These are phyloP conservation scores for Rhizopus sp. DNA, from an alignment of 371 early-diverging fungal genomes.

Conservation along the genomic window DNA sequence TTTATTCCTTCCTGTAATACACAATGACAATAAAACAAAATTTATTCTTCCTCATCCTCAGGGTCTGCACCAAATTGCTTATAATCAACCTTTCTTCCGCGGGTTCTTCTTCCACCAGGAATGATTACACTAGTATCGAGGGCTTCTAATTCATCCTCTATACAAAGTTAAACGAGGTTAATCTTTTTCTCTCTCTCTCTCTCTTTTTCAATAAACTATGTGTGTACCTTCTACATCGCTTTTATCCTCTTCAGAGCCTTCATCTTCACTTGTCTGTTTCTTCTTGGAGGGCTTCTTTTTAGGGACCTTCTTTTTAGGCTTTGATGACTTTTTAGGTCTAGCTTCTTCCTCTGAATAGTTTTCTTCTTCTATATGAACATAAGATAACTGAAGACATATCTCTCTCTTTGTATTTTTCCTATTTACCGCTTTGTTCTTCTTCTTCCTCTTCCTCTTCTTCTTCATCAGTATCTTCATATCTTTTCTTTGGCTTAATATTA, in stretches of 20 bases:
- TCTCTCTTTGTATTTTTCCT: not conserved
- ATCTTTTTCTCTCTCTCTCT: not conserved
- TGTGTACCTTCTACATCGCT: constrained; percentile 14
- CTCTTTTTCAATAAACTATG: not conserved
- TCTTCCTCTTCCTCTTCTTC: constrained; percentile 19
- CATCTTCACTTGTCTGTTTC: constrained; percentile 15
- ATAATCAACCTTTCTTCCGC: constrained; percentile 73
- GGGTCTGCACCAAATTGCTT: constrained; percentile 68
- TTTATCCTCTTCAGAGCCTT: constrained; percentile 15
- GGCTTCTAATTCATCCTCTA: constrained; percentile 62
- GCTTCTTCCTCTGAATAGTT: constrained; percentile 21
- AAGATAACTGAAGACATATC: not conserved
- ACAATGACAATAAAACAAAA: not conserved
- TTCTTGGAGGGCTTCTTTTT: not conserved
- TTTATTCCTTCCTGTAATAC: not conserved
- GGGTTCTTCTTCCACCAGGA: constrained; percentile 64
- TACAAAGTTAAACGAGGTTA: not conserved
- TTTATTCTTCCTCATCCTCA: constrained; percentile 53
- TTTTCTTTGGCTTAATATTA: constrained; percentile 16
- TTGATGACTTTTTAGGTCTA: constrained; percentile 7
- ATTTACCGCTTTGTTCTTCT: constrained; percentile 9
- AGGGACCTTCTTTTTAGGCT: constrained; percentile 1
- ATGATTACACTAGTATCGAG: constrained; percentile 70
- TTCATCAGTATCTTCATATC: constrained; percentile 11
- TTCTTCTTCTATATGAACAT: not conserved